phyloP scores from a whole-genome alignment of 768 basidiomycete genomes.

The Pleurotus tuber-regium region DNA sequence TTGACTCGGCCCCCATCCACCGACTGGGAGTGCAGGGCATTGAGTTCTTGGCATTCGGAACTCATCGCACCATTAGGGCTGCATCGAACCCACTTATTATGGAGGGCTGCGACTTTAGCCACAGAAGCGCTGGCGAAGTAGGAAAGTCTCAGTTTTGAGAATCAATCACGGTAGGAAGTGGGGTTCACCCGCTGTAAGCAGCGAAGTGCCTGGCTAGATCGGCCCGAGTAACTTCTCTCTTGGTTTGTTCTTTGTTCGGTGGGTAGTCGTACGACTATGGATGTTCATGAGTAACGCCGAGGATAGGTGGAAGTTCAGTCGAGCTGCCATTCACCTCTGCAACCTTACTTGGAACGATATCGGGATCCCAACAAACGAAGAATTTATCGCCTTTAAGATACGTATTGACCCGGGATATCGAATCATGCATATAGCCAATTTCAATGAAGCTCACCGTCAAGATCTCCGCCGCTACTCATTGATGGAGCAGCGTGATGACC shows the following conservation, averaged over 20 bases:
- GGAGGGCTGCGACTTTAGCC: conserved; percentile 53
- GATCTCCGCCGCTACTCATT: conserved; percentile 69
- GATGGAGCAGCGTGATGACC: conserved; percentile 63
- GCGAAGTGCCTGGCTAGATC: conserved; percentile 70
- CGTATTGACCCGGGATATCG: background rate
- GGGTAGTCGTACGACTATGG: conserved; percentile 66
- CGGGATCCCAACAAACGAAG: conserved; percentile 69
- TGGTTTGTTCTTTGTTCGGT: conserved; percentile 52
- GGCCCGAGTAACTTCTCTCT: conserved; percentile 44
- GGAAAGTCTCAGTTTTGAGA: conserved; percentile 6
- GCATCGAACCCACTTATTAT: conserved; percentile 56
- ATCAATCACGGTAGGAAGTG: background rate
- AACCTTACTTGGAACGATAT: conserved; percentile 53
- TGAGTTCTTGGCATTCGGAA: conserved; percentile 67
- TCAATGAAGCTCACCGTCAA: conserved; percentile 40
- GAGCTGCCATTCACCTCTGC: conserved; percentile 40
- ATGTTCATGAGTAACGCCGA: background rate
- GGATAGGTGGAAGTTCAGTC: background rate
- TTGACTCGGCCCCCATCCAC: conserved; percentile 64
- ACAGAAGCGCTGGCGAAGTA: conserved; percentile 44
- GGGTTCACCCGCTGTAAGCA: conserved; percentile 54
- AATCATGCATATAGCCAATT: background rate
- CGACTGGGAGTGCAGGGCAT: conserved; percentile 67
- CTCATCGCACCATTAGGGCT: conserved; percentile 57
- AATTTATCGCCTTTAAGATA: conserved; percentile 65